Base-by-base conservation (phyloP, 768 basidiomycete species). In the Pisolithus albus region DNA sequence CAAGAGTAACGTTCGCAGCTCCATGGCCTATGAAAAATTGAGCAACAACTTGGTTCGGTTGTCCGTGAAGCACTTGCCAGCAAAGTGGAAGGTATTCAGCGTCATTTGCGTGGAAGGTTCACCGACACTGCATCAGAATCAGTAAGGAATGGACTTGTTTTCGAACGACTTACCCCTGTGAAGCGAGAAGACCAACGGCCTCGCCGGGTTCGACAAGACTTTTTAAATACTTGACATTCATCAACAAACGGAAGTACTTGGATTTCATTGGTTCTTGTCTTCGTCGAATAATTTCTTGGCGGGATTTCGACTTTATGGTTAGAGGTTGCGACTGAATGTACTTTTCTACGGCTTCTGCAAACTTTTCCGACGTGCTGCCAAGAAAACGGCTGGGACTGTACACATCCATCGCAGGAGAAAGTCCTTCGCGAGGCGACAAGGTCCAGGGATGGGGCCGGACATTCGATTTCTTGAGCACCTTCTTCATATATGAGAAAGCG, bases 101-200 rank as follows among this genome's bases (percentile, higher is more conserved):
- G 96, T 99, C 96, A 99, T 99, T 67, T 99, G 96, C 0, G 96
- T 99, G 15, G 96, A 99, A 5, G 96, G 96, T 68, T 99, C 96
- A 47, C 96, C 96, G 40, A 99, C 82, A 71, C 96, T 98, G 53
- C 7, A 32, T 8, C 7, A 49, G 47, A 44, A 50, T 42, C 49
- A 51, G 52, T 36, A 15, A 32, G 32, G 9, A 45, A n/a, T 26
- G 16, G 48, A 49, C 9, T 42, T 41, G 4, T 5, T 19, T 24
- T 23, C 6, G 19, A 28, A 7, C 30, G 24, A 73, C 80, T 56
- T 68, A 94, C 95, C 94, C 92, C 75, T 99, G 96, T 16, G 95
- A 95, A 10, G 96, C 96, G 44, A 99, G 75, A 43, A 98, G 68
- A 38, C 96, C 96, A 30, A 99, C 95, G n/a, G 96, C 93, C 71